These are phyloP conservation scores for Exsudoporus floridanus DNA, from an alignment of 1,284 basidiomycete species.

Conservation along the genomic window DNA sequence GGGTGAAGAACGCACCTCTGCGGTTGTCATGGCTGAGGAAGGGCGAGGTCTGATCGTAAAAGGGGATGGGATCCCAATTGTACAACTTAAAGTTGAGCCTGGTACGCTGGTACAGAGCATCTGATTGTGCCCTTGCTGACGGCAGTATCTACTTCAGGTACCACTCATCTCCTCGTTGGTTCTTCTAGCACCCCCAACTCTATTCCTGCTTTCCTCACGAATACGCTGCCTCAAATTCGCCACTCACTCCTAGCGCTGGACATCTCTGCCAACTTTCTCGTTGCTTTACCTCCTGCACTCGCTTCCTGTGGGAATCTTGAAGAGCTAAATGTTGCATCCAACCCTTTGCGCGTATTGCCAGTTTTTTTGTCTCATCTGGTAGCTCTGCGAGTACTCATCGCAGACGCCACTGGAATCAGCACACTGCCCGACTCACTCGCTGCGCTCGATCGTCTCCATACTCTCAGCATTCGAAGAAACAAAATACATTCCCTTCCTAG, in stretches of 20 bases:
- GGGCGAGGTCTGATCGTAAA: slow-evolving; percentile 77
- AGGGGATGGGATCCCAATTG: slow-evolving; percentile 60
- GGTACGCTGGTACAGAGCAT: slow-evolving; percentile 50
- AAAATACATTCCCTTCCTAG: slow-evolving; percentile 86
- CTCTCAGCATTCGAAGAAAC: slow-evolving; percentile 86
- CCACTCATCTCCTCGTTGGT: slow-evolving; percentile 85
- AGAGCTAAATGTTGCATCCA: slow-evolving; percentile 92
- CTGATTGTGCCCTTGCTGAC: slow-evolving; percentile 2
- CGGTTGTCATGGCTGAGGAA: slow-evolving; percentile 75
- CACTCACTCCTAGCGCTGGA: slow-evolving; percentile 84
- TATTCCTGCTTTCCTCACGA: slow-evolving; percentile 71
- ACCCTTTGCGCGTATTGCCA: slow-evolving; percentile 83
- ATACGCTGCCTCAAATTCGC: slow-evolving; percentile 66
- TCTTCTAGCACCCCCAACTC: slow-evolving; percentile 74
- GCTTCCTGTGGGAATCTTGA: slow-evolving; percentile 79
- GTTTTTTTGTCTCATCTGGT: slow-evolving; percentile 75
- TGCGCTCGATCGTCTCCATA: slow-evolving; percentile 75
- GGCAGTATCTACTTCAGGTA: slow-evolving; percentile 49
- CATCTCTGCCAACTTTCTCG: slow-evolving; percentile 84
- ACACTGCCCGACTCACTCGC: slow-evolving; percentile 71
- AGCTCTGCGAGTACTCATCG: slow-evolving; percentile 83
- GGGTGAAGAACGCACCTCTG: slow-evolving; percentile 69
- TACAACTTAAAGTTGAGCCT: slow-evolving; percentile 61
- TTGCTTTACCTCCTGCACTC: slow-evolving; percentile 77
- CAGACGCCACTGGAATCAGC: slow-evolving; percentile 81